Evolutionary conservation across 148 eudicot genomes (phyloP).

Genomic region (Arctostaphylos glauca): DNA sequence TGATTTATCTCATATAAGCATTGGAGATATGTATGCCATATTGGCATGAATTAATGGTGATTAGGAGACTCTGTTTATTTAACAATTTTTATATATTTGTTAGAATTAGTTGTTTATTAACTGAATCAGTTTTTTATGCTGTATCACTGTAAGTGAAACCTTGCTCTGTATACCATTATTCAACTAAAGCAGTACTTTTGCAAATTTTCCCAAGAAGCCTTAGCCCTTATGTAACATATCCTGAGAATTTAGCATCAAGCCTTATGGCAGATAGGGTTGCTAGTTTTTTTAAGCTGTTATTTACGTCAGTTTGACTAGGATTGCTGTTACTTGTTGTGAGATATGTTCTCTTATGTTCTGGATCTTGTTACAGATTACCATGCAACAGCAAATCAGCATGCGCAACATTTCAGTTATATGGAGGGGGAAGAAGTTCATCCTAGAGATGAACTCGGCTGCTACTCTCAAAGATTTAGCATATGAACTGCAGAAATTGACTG

Average conservation of each 20-base stretch:
- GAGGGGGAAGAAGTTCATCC: conserved; percentile 61
- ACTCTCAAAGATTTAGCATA: conserved; percentile 64
- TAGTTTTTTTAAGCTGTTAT: background rate
- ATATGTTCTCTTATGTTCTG: background rate
- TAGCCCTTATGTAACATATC: too few relatives aligned
- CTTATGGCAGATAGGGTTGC: background rate
- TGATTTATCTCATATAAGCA: background rate
- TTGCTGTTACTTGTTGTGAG: background rate
- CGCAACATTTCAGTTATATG: conserved; percentile 46
- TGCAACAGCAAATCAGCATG: conserved; percentile 43
- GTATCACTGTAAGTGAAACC: background rate
- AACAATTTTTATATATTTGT: background rate
- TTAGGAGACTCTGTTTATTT: background rate
- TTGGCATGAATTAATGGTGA: background rate
- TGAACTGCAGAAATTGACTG: conserved; percentile 58
- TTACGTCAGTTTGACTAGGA: background rate
- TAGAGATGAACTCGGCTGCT: conserved; percentile 49
- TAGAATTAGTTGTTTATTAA: too few relatives aligned
- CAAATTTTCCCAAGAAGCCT: too few relatives aligned
- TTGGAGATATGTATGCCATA: background rate
- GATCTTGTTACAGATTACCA: conserved; percentile 37
- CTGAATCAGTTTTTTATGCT: background rate
- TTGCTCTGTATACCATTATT: background rate
- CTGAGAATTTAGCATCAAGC: background rate
- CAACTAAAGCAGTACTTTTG: background rate